These are phyloP conservation scores for Peziza echinospora DNA, from an alignment of 495 filamentous ascomycete species.

Conservation along the genomic window DNA sequence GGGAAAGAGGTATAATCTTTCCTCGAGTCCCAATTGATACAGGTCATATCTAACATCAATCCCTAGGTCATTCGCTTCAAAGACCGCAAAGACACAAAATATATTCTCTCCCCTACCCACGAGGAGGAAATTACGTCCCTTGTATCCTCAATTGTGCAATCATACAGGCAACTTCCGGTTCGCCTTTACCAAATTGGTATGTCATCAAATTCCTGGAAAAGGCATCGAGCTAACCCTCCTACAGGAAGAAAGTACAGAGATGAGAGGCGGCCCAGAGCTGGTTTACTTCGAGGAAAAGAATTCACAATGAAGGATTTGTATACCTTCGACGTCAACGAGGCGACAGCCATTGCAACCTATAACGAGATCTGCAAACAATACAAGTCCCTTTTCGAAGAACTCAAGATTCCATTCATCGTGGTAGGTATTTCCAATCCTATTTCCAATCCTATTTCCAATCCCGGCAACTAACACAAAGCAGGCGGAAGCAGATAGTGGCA, in stretches of 20 bases:
- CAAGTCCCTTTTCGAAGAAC: conserved; percentile 49
- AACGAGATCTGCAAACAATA: conserved; percentile 48
- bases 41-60: neutral
- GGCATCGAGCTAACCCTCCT: neutral
- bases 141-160: conserved; percentile 49
- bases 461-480: neutral
- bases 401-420: conserved; percentile 64
- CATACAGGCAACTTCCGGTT: conserved; percentile 69
- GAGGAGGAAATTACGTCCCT: conserved; percentile 87
- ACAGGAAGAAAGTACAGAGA: conserved; percentile 81
- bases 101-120: conserved; percentile 76
- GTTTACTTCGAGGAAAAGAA: conserved; percentile 72
- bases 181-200: conserved; percentile 77
- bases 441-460: neutral
- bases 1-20: conserved; percentile 41
- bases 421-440: conserved; percentile 1
- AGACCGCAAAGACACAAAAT: conserved; percentile 55
- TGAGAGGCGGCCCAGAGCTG: conserved; percentile 69
- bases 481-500: conserved; percentile 80
- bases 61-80: conserved; percentile 63
- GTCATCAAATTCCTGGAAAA: conserved; percentile 11
- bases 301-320: conserved; percentile 98
- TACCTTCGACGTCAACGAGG: conserved; percentile 57
- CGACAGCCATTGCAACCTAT: conserved; percentile 57
- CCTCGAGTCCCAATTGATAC: neutral